Evolutionary conservation across 805 yeast genomes (phyloP), one percentile per base, ranked within the genome.

Genomic region (Wickerhamiella dianesei): DNA sequence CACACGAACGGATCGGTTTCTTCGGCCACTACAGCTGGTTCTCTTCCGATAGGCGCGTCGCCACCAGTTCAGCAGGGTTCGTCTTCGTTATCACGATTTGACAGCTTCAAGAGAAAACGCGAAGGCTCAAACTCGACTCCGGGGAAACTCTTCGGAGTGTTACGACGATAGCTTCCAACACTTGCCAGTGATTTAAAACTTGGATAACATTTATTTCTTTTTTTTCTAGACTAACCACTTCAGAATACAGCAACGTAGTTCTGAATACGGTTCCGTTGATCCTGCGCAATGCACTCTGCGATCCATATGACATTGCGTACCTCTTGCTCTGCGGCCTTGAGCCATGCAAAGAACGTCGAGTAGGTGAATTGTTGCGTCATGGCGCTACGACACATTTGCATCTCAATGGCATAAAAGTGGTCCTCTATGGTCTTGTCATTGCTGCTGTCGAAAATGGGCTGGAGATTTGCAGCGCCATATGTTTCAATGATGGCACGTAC

Each of bases 301-400:
- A 92, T 89, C 99, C 99, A 92, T n/a, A 97, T 86, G 55, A 92
- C 82, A 64, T 92, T 92, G 66, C 98, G 77, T 50, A 94, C 78
- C 66, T 92, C 99, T 67, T 94, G 98, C 66, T 92, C 98, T 60
- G 82, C 83, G 16, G 95, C 81, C 66, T 86, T 82, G 61, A 94
- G 75, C 94, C 96, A 92, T 4, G 96, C 95, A 92, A 96, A 92
- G 48, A 92, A 72, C 2, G 95, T 82, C 36, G 87, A 75, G 57
- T 82, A 75, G 16, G 96, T 79, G 65, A 92, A 92, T 65, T 89
- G 97, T 67, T 92, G 98, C 32, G 98, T 88, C 65, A 92, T 87
- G 0, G 96, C 95, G 61, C 82, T 80, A 59, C 79, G 82, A 67
- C 96, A 88, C 50, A 83, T 72, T 57, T 83, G 81, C 95, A 92